phyloP scores from a whole-genome alignment of 2,329 filamentous ascomycete species.

The Cladorrhinum sp. region DNA sequence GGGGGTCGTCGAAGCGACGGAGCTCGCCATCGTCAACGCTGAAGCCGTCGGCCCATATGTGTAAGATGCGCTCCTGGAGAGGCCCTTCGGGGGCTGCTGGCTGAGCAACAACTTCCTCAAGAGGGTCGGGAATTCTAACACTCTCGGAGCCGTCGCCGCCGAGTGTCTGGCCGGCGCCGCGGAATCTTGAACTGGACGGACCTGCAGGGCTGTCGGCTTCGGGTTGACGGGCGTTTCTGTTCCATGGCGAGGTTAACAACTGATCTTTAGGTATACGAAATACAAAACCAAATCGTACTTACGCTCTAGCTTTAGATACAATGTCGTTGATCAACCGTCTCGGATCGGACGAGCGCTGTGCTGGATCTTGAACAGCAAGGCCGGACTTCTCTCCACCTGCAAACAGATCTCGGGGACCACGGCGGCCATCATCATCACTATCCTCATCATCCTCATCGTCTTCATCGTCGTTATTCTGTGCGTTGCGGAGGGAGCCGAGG shows the following conservation, averaged over 20 bases:
- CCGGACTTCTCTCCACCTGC: constrained; percentile 83
- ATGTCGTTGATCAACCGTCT: constrained; percentile 61
- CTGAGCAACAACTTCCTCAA: constrained; percentile 30
- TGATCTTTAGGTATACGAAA: background rate
- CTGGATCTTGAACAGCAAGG: constrained; percentile 63
- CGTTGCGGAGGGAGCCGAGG: constrained; percentile 53
- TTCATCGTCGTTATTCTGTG: constrained; percentile 52
- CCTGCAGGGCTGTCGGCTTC: constrained; percentile 47
- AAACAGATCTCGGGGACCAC: constrained; percentile 67
- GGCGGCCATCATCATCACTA: constrained; percentile 54
- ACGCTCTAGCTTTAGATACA: constrained; percentile 62
- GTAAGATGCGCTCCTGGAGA: constrained; percentile 65
- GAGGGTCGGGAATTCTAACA: constrained; percentile 63
- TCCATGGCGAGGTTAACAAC: constrained; percentile 19
- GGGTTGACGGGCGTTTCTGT: constrained; percentile 59
- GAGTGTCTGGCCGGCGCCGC: constrained; percentile 69
- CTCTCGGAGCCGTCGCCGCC: constrained; percentile 75
- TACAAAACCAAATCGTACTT: constrained; percentile 27
- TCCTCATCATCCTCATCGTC: constrained; percentile 61
- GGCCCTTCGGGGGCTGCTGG: constrained; percentile 38
- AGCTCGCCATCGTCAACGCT: constrained; percentile 80
- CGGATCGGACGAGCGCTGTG: constrained; percentile 45
- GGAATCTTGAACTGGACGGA: constrained; percentile 57
- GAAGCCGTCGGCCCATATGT: constrained; percentile 82
- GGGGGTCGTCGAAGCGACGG: constrained; percentile 74